Conservation (phyloP, 805 yeast species). For the Candida corydali region DNA sequence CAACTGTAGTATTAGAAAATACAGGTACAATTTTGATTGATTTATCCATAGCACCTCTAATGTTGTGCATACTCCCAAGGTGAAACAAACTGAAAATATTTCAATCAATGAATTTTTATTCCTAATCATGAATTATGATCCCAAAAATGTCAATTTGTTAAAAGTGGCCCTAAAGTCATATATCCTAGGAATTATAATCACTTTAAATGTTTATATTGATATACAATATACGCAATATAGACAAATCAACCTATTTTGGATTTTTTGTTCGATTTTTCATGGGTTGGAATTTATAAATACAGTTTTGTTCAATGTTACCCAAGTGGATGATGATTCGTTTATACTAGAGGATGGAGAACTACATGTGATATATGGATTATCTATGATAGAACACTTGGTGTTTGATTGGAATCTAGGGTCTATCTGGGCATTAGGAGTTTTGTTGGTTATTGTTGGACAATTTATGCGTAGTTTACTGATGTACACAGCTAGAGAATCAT, state of each 20-base stretch:
- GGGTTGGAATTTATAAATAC: slow-evolving; percentile 79
- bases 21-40: slow-evolving; percentile 9
- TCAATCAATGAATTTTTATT: slow-evolving; percentile 16
- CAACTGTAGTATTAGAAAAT: slow-evolving; percentile 16
- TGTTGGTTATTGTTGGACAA: slow-evolving; percentile 59
- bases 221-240: background rate
- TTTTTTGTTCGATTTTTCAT: slow-evolving; percentile 62
- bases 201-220: slow-evolving; percentile 11
- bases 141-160: slow-evolving; percentile 23
- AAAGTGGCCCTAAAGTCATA: slow-evolving; percentile 29
- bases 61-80: slow-evolving; percentile 14
- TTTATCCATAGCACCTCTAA: background rate
- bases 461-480: slow-evolving; percentile 67
- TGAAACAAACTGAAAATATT: slow-evolving; percentile 15
- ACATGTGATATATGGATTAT: slow-evolving; percentile 17
- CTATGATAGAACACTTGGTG: slow-evolving; percentile 15
- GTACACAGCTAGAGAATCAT: slow-evolving; percentile 83
- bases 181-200: slow-evolving; percentile 24
- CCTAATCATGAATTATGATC: slow-evolving; percentile 17
- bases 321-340: slow-evolving; percentile 60
- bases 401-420: background rate
- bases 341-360: slow-evolving; percentile 30
- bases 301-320: slow-evolving; percentile 62
- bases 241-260: slow-evolving; percentile 39
- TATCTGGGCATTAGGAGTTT: slow-evolving; percentile 40